Base-by-base conservation (phyloP, 345 rosid species). In the Salix arbutifolia region DNA sequence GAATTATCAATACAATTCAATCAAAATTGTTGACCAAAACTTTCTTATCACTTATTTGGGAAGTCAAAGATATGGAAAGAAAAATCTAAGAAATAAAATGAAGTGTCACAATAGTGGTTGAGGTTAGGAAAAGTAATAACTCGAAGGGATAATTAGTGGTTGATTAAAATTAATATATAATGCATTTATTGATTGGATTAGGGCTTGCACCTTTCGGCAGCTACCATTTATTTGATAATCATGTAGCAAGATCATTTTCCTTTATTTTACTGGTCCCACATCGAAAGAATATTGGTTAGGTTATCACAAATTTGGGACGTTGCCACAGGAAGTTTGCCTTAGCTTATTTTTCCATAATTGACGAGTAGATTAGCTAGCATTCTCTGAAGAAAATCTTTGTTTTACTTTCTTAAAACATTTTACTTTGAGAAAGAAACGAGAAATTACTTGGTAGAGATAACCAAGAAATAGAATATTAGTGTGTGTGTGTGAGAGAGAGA, bases 141-240 rank as follows among this genome's bases (percentile, higher is more conserved):
- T 14, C 30, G 48, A 31, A 44, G 76, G 19, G 58, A 33, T 33
- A 33, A 33, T 33, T 5, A 33, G 37, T 33, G 37, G 37, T 33
- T 5, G 37, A 33, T 33, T 33, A 33, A 33, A 33, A 33, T 6
- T 33, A 33, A 33, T n/a, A n/a, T n/a, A n/a, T 1, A 33, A 33
- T 33, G 68, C 82, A 79, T 79, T 82, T 42, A 85, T 53, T 33
- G 5, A 33, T 33, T 67, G 70, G 66, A 79, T 77, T 77, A 72
- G 76, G 85, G 79, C 38, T 35, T 40, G 58, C 56, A 73, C 76
- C 78, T 52, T 58, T 74, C 79, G 56, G 33, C 79, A 77, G 46
- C 46, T 40, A 40, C 72, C 76, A 70, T 74, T 76, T 44, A 70
- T 74, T 78, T 44, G 68, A 71, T 0, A 58, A 42, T 72, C 52